These are phyloP conservation scores for Krasilnikovozyma curviuscula DNA, from an alignment of 768 basidiomycete species.

Conservation along the genomic window DNA sequence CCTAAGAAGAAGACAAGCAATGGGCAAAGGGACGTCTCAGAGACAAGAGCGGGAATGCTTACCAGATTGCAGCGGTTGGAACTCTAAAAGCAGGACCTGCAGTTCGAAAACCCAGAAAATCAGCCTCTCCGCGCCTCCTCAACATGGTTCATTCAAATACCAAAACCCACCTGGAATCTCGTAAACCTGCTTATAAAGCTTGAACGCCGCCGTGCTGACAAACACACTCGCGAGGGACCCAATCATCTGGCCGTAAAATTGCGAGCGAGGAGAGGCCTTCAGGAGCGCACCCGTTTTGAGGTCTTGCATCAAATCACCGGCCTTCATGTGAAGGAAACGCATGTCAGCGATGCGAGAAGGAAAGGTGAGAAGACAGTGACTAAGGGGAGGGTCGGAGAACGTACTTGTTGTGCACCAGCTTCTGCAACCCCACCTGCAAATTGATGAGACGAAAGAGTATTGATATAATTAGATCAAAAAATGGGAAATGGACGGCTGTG, in stretches of 20 bases:
- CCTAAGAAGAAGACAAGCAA: slow-evolving; percentile 16
- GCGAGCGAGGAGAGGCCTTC: slow-evolving; percentile 73
- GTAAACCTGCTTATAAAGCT: slow-evolving; percentile 70
- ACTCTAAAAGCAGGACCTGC: slow-evolving; percentile 91
- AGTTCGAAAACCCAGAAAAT: too few relatives aligned
- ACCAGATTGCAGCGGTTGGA: slow-evolving; percentile 88
- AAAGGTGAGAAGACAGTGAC: neutral
- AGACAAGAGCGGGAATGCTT: slow-evolving; percentile 27
- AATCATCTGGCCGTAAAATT: slow-evolving; percentile 44
- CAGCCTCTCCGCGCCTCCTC: too few relatives aligned
- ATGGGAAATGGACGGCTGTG: slow-evolving; percentile 39
- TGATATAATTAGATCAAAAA: neutral
- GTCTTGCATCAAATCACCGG: slow-evolving; percentile 97
- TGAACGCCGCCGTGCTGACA: slow-evolving; percentile 71
- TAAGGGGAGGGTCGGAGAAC: slow-evolving; percentile 17
- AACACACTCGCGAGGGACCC: slow-evolving; percentile 74
- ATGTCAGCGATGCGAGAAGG: neutral
- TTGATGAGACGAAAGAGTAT: too few relatives aligned
- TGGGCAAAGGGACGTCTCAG: slow-evolving; percentile 23
- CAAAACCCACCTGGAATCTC: too few relatives aligned
- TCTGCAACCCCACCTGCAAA: slow-evolving; percentile 7
- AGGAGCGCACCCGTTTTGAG: slow-evolving; percentile 91
- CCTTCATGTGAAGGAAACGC: slow-evolving; percentile 32
- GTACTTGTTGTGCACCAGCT: slow-evolving; percentile 33
- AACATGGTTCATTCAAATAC: too few relatives aligned